A percentile compares a stretch with the other conserved stretches of the same genome.
Conservation (phyloP, 331 rosid species). For the Phaseolus coccineus region DNA sequence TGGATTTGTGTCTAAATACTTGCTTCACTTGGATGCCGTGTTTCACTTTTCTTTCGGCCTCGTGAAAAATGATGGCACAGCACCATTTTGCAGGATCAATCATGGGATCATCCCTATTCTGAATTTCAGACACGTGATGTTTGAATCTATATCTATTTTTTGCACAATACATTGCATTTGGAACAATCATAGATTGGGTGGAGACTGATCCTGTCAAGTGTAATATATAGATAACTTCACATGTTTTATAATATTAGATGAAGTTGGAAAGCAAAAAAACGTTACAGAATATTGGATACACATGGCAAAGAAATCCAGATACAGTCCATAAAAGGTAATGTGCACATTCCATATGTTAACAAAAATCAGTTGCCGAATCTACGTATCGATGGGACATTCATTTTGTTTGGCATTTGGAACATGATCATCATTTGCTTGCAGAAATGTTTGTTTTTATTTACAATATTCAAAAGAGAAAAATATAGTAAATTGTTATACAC, state of each 20-base stretch:
- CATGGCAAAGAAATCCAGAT: slow-evolving; percentile 8
- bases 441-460: too few relatives aligned
- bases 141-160: not conserved
- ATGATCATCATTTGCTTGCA: not conserved
- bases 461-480: too few relatives aligned
- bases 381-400: not conserved
- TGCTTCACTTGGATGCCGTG: not conserved
- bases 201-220: not conserved
- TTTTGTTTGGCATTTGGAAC: not conserved
- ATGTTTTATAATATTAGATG: not conserved
- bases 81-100: not conserved
- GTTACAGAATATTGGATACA: slow-evolving; percentile 7
- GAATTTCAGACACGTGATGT: not conserved
- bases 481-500: too few relatives aligned
- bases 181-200: slow-evolving; percentile 13
- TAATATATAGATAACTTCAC: not conserved
- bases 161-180: slow-evolving; percentile 17
- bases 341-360: slow-evolving; percentile 32
- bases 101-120: not conserved
- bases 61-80: not conserved
- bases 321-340: slow-evolving; percentile 18
- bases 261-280: not conserved
- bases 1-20: slow-evolving; percentile 4
- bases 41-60: not conserved
- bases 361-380: slow-evolving; percentile 23